Evolutionary conservation across 2,329 filamentous ascomycete genomes (phyloP).

Genomic region (Fusarium pseudoanthophilum): DNA sequence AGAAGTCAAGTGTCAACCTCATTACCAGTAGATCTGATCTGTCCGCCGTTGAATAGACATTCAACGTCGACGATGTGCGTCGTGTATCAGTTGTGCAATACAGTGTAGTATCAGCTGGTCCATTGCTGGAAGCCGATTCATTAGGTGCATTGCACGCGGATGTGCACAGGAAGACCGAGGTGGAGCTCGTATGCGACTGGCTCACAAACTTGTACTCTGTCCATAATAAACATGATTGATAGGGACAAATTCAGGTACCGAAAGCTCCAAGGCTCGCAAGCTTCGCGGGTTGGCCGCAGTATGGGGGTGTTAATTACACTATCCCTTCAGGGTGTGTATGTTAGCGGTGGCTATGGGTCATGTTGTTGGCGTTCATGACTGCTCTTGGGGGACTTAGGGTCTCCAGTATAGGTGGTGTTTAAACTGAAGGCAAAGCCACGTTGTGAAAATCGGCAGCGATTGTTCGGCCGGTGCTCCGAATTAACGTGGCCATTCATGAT

Average conservation of each 20-base stretch:
- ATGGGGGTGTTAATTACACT: conserved; percentile 12
- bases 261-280: conserved; percentile 18
- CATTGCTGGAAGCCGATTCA: neutral
- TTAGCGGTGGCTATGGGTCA: conserved; percentile 8
- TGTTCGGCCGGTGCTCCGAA: conserved; percentile 27
- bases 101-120: neutral
- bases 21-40: conserved; percentile 23
- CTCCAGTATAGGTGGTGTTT: conserved; percentile 13
- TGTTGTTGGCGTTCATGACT: conserved; percentile 21
- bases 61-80: conserved; percentile 15
- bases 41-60: conserved; percentile 7
- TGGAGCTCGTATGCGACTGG: conserved; percentile 7
- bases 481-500: conserved; percentile 15
- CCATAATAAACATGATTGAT: neutral
- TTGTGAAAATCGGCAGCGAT: conserved; percentile 8
- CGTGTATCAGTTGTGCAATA: conserved; percentile 23
- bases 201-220: neutral
- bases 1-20: conserved; percentile 34
- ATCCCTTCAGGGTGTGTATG: conserved; percentile 21
- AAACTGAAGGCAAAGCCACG: conserved; percentile 14
- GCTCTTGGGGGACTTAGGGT: conserved; percentile 19
- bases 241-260: conserved; percentile 20
- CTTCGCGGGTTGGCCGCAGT: conserved; percentile 10
- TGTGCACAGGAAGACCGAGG: conserved; percentile 10
- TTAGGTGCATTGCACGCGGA: conserved; percentile 15